Base-by-base conservation (phyloP, 2,329 filamentous ascomycete genomes). In the Davidsoniella australis region DNA sequence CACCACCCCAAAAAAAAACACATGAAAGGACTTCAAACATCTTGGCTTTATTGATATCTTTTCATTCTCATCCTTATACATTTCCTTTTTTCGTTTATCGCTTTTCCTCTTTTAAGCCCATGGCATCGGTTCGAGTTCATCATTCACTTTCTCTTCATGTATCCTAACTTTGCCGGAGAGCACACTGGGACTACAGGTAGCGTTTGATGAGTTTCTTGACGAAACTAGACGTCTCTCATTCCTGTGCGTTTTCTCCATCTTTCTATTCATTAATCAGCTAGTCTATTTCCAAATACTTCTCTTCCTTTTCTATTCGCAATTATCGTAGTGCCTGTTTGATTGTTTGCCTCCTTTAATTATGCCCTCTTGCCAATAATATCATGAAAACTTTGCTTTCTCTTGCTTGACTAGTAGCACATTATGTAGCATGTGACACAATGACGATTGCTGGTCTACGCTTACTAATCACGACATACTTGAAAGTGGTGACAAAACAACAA, bases 291-390 rank as follows among this genome's bases (percentile, higher is more conserved):
- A 4, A 23, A 23, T 23, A 23, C 20, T 23, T 44, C 41, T 49
- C 40, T 45, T 39, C 33, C 48, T 39, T 50, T 39, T 50, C 18
- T 40, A 38, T 50, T 20, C 4, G 18, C n/a, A 2, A 24, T 43
- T 4, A 12, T 43, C 29, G 29, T 10, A 12, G 12, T 29, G 36
- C 10, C 36, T 40, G 18, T 9, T 39, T 17, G 6, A 3, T 39
- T 45, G 12, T 7, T 18, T 33, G 26, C 8, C 14, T 29, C 17
- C 23, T 45, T 45, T 45, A 7, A 14, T 18, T 7, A 33, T 33
- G 12, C n/a, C 8, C 17, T 41, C 18, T n/a, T 41, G 20, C 4
- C 20, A 23, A 23, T 23, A 1, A 23, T 23, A 5, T 41, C 17
- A 41, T 24, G 3, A 6, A 8, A n/a, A 18, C 18, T 18, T 3